phyloP scores from a whole-genome alignment of 441 rosid species.

The Brassica balearica region DNA sequence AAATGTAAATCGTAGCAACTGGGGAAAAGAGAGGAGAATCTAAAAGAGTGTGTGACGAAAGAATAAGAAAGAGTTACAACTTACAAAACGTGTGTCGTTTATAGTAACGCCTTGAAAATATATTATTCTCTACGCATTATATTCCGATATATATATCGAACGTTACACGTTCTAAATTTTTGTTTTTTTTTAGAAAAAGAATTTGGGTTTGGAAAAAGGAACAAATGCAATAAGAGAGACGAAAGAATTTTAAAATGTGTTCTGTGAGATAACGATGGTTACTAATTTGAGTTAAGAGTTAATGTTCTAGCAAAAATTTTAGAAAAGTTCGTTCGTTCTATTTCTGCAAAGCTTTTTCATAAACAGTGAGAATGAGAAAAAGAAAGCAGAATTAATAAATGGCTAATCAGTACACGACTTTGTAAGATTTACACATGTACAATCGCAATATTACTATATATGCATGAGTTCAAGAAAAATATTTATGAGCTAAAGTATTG shows the following conservation, averaged over 20 bases:
- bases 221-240: conserved; percentile 4
- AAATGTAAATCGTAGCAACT: conserved; percentile 35
- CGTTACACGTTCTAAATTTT: conserved; percentile 9
- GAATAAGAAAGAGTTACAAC: not conserved
- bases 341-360: not conserved
- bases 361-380: not conserved
- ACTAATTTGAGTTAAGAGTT: not conserved
- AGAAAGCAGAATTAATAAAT: not conserved
- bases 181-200: not conserved
- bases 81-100: conserved; percentile 27
- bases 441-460: not conserved
- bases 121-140: conserved; percentile 14
- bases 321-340: not conserved
- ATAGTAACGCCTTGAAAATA: conserved; percentile 35
- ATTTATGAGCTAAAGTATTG: not conserved
- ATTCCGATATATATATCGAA: conserved; percentile 21
- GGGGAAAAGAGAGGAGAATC: conserved; percentile 29
- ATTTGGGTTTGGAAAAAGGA: not conserved
- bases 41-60: conserved; percentile 21
- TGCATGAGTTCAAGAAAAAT: not conserved
- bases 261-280: not conserved
- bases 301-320: not conserved
- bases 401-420: not conserved
- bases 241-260: not conserved
- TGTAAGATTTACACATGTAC: not conserved